Conservation (phyloP, 805 yeast genomes). For the Candida ovalis region DNA sequence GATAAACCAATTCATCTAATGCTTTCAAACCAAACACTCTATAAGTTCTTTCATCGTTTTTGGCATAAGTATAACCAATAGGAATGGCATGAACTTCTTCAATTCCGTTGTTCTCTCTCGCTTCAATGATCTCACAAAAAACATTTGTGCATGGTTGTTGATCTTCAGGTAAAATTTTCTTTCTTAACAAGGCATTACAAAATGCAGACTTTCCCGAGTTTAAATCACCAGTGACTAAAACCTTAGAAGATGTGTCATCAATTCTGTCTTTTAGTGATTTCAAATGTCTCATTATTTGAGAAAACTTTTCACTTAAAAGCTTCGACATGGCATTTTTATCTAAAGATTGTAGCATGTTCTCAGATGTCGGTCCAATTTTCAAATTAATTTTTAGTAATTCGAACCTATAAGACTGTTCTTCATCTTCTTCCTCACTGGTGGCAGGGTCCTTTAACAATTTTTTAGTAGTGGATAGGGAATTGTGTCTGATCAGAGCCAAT, state of each 20-base stretch:
- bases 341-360: slow-evolving; percentile 47
- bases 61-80: slow-evolving; percentile 47
- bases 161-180: slow-evolving; percentile 84
- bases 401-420: slow-evolving; percentile 37
- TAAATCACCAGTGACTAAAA: slow-evolving; percentile 93
- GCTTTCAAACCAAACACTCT: slow-evolving; percentile 49
- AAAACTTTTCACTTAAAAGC: slow-evolving; percentile 64
- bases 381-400: slow-evolving; percentile 61
- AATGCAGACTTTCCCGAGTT: slow-evolving; percentile 96
- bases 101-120: slow-evolving; percentile 61
- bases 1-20: slow-evolving; percentile 67
- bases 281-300: slow-evolving; percentile 64
- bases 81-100: slow-evolving; percentile 95
- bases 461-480: slow-evolving; percentile 22
- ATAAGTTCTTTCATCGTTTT: slow-evolving; percentile 62
- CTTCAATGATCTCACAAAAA: slow-evolving; percentile 91
- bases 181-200: slow-evolving; percentile 82
- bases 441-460: slow-evolving; percentile 12
- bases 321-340: slow-evolving; percentile 69
- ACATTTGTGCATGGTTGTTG: slow-evolving; percentile 98
- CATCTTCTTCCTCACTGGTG: slow-evolving; percentile 3
- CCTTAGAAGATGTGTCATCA: slow-evolving; percentile 89
- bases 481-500: slow-evolving; percentile 47
- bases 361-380: slow-evolving; percentile 46
- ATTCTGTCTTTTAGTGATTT: slow-evolving; percentile 72